Base-by-base conservation (phyloP, 192 early-diverging fungal genomes). In the Funneliformis geosporum region DNA sequence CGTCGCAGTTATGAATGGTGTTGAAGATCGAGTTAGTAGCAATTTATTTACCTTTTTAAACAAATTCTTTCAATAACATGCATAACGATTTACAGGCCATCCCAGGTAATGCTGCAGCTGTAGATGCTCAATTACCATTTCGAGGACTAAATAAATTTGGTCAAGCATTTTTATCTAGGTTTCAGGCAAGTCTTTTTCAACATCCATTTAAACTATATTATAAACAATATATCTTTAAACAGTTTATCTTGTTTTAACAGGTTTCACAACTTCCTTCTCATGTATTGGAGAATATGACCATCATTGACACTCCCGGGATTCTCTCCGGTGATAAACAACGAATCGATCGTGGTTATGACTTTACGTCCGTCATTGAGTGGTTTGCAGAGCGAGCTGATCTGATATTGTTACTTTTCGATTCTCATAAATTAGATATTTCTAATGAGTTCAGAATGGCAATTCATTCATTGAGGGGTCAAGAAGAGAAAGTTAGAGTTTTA, bases 281-380 rank as follows among this genome's bases (percentile, higher is more conserved):
- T 39, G 79, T 93, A 25, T 85, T 97, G 67, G 87, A 92, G 62
- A 92, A 95, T 73, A 87, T 97, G 89, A 94, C 93, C 42, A 83
- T 97, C 21, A 92, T 97, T 70, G 96, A 97, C 80, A 95, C 95
- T n/a, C 96, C 96, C 0, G 96, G 96, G 14, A 93, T 97, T 50
- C 85, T 97, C 21, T 92, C 93, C 11, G 95, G 95, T 23, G 92
- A 93, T 79, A 95, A 95, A 84, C 95, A 96, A 84, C 86, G 89
- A 4, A 86, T 93, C 61, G 90, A 93, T 44, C 92, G 95, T 70
- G 89, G 91, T 0, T 97, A 96, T 73, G 93, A 95, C 76, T 96
- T 94, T 76, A 91, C 91, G 8, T 85, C 86, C 38, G 92, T 94
- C 5, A 90, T 92, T 28, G 92, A 94, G 79, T 97, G 94, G 93